Base-by-base conservation (phyloP, 345 rosid genomes). In the Eutrema yunnanense region DNA sequence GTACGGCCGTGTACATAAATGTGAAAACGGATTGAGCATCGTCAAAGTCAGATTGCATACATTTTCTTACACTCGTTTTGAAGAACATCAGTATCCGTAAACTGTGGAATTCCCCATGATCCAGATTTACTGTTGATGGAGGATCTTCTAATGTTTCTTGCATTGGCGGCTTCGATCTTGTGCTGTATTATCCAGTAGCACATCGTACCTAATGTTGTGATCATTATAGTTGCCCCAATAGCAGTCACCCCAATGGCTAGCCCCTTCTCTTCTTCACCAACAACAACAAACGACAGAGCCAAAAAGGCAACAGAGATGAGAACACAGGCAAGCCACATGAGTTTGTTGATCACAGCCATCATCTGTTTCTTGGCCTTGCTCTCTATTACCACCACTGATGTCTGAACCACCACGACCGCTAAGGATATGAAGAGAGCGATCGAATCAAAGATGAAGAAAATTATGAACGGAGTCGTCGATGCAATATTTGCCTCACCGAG, bases 261-360 rank as follows among this genome's bases (percentile, higher is more conserved):
- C 92, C 94, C 79, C 61, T 64, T 86, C 73, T 89, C 87, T 42
- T 76, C 71, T 67, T 83, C 78, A 14, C 97, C 97, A 12, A 92
- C 93, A 10, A 92, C 96, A 33, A 92, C 77, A 66, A 85, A 92
- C 10, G 97, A 83, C 16, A 92, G 81, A 38, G 97, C 85, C 60
- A 89, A 76, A 38, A 81, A 86, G 6, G 97, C 92, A 9, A 92
- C 89, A 2, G 96, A 89, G 19, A 92, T 66, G 51, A 89, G 89
- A 43, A 83, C 87, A 40, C 96, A 89, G 11, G 97, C 97, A 30
- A 87, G 77, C 97, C 97, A 92, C 97, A 89, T 89, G 79, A 92
- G 67, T 79, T 92, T 92, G 82, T 92, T 92, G 47, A 92, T 89
- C 6, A 89, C 71, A 6, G 90, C 88, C 97, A 92, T 89, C 93